A percentile compares a stretch with the other conserved stretches of the same genome.
Evolutionary conservation across 305 asterid genomes (phyloP).

Genomic region (Striga hermonthica): DNA sequence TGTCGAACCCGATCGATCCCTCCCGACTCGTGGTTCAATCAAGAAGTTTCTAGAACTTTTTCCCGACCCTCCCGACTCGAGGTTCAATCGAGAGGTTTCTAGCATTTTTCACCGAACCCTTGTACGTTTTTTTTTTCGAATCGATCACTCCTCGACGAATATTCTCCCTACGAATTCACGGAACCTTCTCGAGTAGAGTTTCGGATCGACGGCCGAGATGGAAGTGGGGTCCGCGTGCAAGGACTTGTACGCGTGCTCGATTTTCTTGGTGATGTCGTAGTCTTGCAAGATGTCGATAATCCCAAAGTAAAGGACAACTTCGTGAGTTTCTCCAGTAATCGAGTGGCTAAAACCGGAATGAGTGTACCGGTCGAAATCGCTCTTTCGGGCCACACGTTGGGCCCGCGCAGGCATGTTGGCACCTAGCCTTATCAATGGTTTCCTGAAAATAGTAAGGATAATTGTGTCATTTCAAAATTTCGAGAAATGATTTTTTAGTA

Average conservation of each 20-base stretch:
- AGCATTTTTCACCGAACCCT: neutral
- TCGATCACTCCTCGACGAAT: slow-evolving; percentile 75
- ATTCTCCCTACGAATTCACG: slow-evolving; percentile 75
- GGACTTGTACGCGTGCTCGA: slow-evolving; percentile 92
- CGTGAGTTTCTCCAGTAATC: slow-evolving; percentile 56
- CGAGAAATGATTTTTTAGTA: too few species aligned
- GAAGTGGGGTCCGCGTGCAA: slow-evolving; percentile 74
- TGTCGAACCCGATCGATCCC: neutral
- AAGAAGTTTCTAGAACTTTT: too few species aligned
- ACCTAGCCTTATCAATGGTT: slow-evolving; percentile 78
- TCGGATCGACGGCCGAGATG: slow-evolving; percentile 93
- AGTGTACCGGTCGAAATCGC: slow-evolving; percentile 74
- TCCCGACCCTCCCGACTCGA: too few species aligned
- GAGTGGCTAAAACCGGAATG: slow-evolving; percentile 57
- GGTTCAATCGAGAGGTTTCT: too few species aligned
- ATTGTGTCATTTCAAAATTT: neutral
- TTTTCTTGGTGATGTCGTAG: slow-evolving; percentile 82
- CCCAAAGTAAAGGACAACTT: slow-evolving; percentile 84
- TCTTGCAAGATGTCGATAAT: slow-evolving; percentile 91
- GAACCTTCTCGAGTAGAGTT: slow-evolving; percentile 78
- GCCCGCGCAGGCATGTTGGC: slow-evolving; percentile 99
- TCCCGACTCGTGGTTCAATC: neutral
- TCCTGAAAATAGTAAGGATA: slow-evolving; percentile 43
- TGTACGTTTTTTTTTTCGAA: neutral
- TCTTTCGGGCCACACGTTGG: slow-evolving; percentile 75